Evolutionary conservation across 805 yeast species (phyloP).

Genomic region (Candida krabiensis): DNA sequence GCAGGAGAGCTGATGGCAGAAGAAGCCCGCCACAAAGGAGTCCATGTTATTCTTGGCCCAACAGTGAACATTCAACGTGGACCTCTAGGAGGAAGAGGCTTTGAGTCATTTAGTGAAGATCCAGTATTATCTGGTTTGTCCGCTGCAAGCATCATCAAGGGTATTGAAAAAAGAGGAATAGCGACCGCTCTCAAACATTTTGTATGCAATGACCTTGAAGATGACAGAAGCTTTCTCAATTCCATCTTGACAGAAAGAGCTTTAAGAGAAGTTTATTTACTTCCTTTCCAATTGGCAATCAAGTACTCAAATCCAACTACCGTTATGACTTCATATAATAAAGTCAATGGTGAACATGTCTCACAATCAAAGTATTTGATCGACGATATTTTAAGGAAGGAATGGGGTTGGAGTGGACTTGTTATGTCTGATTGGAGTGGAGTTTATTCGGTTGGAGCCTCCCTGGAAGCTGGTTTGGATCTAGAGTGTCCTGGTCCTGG

Average conservation of each 20-base stretch:
- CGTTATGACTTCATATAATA: slow-evolving; percentile 62
- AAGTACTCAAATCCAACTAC: slow-evolving; percentile 50
- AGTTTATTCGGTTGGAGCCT: slow-evolving; percentile 44
- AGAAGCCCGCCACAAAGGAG: slow-evolving; percentile 44
- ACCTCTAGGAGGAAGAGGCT: slow-evolving; percentile 37
- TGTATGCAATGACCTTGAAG: slow-evolving; percentile 62
- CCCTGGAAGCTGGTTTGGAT: slow-evolving; percentile 57
- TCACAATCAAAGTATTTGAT: slow-evolving; percentile 45
- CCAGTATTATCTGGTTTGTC: slow-evolving; percentile 38
- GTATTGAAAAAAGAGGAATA: slow-evolving; percentile 51
- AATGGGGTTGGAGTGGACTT: slow-evolving; percentile 57
- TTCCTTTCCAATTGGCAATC: slow-evolving; percentile 61
- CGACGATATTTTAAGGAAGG: slow-evolving; percentile 47
- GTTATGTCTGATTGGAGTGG: slow-evolving; percentile 68
- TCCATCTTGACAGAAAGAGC: slow-evolving; percentile 57
- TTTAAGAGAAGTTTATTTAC: slow-evolving; percentile 59
- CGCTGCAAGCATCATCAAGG: slow-evolving; percentile 50
- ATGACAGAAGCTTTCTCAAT: slow-evolving; percentile 48
- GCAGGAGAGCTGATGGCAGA: slow-evolving; percentile 43
- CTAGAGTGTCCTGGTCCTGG: slow-evolving; percentile 69
- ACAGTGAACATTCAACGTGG: slow-evolving; percentile 41
- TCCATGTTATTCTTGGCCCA: slow-evolving; percentile 38
- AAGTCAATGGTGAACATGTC: slow-evolving; percentile 58
- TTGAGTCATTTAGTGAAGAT: not conserved
- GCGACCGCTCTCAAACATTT: slow-evolving; percentile 61